phyloP scores from a whole-genome alignment of 2,329 filamentous ascomycete species.

The Aspergillus transmontanensis region DNA sequence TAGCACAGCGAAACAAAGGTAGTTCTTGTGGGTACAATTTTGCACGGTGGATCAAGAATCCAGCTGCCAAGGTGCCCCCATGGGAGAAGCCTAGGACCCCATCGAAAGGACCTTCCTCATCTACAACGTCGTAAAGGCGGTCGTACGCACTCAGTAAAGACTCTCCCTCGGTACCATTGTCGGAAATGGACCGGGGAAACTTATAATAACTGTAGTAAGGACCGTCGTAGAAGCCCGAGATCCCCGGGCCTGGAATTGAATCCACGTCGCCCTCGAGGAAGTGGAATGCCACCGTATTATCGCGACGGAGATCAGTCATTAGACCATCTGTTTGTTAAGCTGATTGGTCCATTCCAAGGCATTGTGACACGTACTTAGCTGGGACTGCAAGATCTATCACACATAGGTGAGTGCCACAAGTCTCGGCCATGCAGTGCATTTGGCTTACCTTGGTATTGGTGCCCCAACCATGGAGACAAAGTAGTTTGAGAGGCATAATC shows the following conservation, averaged over 20 bases:
- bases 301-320: slow-evolving; percentile 29
- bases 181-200: slow-evolving; percentile 28
- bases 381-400: slow-evolving; percentile 31
- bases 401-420: slow-evolving; percentile 3
- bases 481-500: slow-evolving; percentile 31
- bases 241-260: slow-evolving; percentile 30
- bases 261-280: slow-evolving; percentile 35
- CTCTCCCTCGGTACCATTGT: slow-evolving; percentile 25
- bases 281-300: slow-evolving; percentile 33
- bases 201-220: slow-evolving; percentile 38
- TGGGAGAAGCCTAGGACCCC: slow-evolving; percentile 40
- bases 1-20: slow-evolving; percentile 34
- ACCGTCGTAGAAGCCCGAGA: slow-evolving; percentile 32
- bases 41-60: slow-evolving; percentile 32
- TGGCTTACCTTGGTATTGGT: slow-evolving; percentile 31
- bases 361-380: slow-evolving; percentile 25
- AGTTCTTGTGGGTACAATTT: slow-evolving; percentile 24
- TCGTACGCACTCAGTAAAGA: slow-evolving; percentile 29
- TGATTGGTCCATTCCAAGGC: background rate
- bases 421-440: background rate
- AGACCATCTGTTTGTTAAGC: slow-evolving; percentile 23
- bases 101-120: slow-evolving; percentile 33
- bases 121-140: slow-evolving; percentile 29
- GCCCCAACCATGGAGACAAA: slow-evolving; percentile 39
- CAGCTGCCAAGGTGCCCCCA: slow-evolving; percentile 35